Base-by-base conservation (phyloP, 1,139 yeast genomes). In the Zygosaccharomyces sapae region DNA sequence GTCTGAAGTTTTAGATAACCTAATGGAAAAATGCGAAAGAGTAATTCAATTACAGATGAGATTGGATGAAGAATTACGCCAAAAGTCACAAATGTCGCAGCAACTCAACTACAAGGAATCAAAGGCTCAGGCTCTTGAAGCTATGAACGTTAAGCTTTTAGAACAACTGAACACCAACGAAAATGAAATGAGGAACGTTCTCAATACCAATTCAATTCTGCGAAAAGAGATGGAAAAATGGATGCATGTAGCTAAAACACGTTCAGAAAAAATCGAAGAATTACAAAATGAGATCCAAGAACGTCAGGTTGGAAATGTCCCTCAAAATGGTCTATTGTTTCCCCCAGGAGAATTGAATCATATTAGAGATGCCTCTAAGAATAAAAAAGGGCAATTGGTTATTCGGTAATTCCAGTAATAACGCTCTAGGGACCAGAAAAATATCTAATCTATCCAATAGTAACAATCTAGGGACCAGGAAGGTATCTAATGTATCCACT, bases 21-120 rank as follows among this genome's bases (percentile, higher is more conserved):
- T 59, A 27, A 51, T 58, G 49, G 56, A 55, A 27, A 58, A 57
- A 41, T 58, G 60, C 31, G 62, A 57, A 39, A 44, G 49, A 12
- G 53, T 58, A 8, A 59, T 56, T 6, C 47, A 56, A 18, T 33
- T 57, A n/a, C 59, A 59, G 43, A 19, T 55, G 33, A 41, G 38
- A 7, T 18, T 58, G 30, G 62, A 58, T 31, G 51, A 53, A 16
- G 54, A 53, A 33, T 47, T 44, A 6, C 53, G 55, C 22, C 42
- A 29, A 16, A 52, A 50, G 29, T 40, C 39, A 4, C 40, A 44
- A 37, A 34, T 52, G 33, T 45, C 45, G 22, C 46, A 48, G 31
- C 47, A 47, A 27, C 10, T 55, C 22, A 47, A 46, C 18, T 46
- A 46, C 24, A 47, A 49, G 31, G 40, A 34, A 4, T 44, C 48